Base-by-base conservation (phyloP, 306 rosid species). In the Phaseolus lunatus region DNA sequence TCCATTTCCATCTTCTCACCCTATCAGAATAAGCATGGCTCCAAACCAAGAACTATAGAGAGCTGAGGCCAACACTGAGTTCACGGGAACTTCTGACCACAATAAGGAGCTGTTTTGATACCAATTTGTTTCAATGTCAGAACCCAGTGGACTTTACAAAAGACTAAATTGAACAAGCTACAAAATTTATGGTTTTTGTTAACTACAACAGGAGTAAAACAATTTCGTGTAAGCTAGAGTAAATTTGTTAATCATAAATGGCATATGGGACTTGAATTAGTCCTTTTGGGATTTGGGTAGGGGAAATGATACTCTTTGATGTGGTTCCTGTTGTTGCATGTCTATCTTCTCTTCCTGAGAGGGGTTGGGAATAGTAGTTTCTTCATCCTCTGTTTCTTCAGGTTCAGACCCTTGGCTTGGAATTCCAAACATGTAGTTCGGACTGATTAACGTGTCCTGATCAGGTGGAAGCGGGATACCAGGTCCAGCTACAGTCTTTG, bases 381-480 rank as follows among this genome's bases (percentile, higher is more conserved):
- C 92, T 12, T 90, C 96, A n/a, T 90, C 92, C 71, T 88, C 90
- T 10, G 79, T 90, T 84, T 92, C 90, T 75, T 89, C 93, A 45
- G 87, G 80, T 69, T 80, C 90, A 29, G 85, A 47, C 77, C 76
- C 90, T 76, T 72, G 86, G 86, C 77, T 87, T 33, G 92, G 91
- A 78, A 90, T 78, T 14, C 84, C 88, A 74, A 90, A 72, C 76
- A 90, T 92, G 67, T 88, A 88, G 75, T 90, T 90, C 5, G 96
- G 93, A 62, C 83, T 75, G 81, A 88, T 78, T 70, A 92, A 77
- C 16, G 97, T 86, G 84, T 89, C 94, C 74, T 82, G 87, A 37
- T 89, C 92, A 1, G 88, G 90, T 20, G 92, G 92, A 64, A 91
- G 90, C 0, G 89, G 67, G 49, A 89, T 48, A 27, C 88, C 97